Evolutionary conservation across 164 flowering plant genomes (phyloP).

Genomic region (Nymphaea thermarum): DNA sequence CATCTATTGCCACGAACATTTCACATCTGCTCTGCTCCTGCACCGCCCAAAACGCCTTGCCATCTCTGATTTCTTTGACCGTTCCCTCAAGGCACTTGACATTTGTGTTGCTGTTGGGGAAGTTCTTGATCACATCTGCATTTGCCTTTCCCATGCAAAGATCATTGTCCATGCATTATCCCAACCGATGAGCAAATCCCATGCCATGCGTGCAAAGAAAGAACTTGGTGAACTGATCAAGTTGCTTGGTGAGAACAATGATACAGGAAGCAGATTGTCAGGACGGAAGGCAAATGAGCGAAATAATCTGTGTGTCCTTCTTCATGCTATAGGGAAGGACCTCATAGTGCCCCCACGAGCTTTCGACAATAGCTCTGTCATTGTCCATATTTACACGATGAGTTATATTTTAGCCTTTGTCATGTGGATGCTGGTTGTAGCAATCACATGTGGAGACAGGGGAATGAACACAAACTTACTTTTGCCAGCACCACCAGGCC

Average conservation of each 20-base stretch:
- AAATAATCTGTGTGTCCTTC: not conserved
- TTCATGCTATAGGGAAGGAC: conserved; percentile 4
- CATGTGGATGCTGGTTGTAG: conserved; percentile 1
- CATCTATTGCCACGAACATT: conserved; percentile 31
- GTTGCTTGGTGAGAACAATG: not conserved
- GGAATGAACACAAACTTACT: conserved; percentile 1
- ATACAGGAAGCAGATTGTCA: not conserved
- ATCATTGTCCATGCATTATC: conserved; percentile 32
- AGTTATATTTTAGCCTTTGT: not conserved
- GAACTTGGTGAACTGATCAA: conserved; percentile 14
- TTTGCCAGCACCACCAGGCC: conserved; percentile 30
- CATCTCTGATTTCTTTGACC: conserved; percentile 32
- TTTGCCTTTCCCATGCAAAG: conserved; percentile 38
- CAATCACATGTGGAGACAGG: not conserved
- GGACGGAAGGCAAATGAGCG: not conserved
- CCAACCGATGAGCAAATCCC: conserved; percentile 30
- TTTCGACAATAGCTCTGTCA: not conserved
- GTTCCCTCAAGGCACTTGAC: conserved; percentile 54
- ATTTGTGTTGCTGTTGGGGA: conserved; percentile 47
- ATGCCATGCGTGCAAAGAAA: conserved; percentile 43
- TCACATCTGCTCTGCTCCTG: conserved; percentile 13
- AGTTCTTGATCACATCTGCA: conserved; percentile 33
- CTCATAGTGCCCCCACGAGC: conserved; percentile 38
- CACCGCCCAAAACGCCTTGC: conserved; percentile 22
- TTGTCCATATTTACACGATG: not conserved